These are phyloP conservation scores for Yarrowia galli DNA, from an alignment of 1,139 yeast species.

Conservation along the genomic window DNA sequence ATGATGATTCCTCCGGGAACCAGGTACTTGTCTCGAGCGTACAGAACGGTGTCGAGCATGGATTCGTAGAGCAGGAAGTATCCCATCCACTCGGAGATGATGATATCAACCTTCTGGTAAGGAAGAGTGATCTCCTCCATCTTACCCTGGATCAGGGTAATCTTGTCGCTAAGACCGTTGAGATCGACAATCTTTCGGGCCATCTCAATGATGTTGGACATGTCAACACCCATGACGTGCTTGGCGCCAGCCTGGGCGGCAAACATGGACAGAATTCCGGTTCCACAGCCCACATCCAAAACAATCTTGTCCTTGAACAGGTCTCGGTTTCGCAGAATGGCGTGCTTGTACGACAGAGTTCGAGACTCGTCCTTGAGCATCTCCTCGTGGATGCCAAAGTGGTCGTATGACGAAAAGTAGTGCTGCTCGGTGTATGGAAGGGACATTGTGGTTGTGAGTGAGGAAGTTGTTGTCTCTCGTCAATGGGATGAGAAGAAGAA, in stretches of 20 bases:
- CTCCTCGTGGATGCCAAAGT: conserved; percentile 97
- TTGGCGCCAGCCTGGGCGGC: conserved; percentile 99
- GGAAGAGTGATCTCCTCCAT: conserved; percentile 93
- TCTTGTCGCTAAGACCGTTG: conserved; percentile 86
- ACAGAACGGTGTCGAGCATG: conserved; percentile 95
- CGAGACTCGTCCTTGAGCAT: conserved; percentile 97
- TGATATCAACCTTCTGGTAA: conserved; percentile 80
- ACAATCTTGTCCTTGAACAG: conserved; percentile 92
- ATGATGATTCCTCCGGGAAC: conserved; percentile 87
- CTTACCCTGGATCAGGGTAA: conserved; percentile 90
- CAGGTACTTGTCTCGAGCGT: conserved; percentile 92
- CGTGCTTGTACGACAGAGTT: conserved; percentile 89
- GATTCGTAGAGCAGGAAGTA: conserved; percentile 94
- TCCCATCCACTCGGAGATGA: conserved; percentile 99
- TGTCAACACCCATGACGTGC: conserved; percentile 95
- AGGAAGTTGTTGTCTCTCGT: neutral
- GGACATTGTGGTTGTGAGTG: conserved; percentile 11
- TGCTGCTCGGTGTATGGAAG: conserved; percentile 71
- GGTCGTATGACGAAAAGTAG: conserved; percentile 94
- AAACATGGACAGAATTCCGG: conserved; percentile 96
- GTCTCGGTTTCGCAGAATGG: conserved; percentile 89
- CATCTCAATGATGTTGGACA: conserved; percentile 95
- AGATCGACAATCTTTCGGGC: conserved; percentile 84
- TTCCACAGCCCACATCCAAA: conserved; percentile 98
- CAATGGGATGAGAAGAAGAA: conserved; percentile 1